A percentile compares a stretch with the other conserved stretches of the same genome.
phyloP scores from a whole-genome alignment of 2,329 filamentous ascomycete species.

The Nemania sp. region DNA sequence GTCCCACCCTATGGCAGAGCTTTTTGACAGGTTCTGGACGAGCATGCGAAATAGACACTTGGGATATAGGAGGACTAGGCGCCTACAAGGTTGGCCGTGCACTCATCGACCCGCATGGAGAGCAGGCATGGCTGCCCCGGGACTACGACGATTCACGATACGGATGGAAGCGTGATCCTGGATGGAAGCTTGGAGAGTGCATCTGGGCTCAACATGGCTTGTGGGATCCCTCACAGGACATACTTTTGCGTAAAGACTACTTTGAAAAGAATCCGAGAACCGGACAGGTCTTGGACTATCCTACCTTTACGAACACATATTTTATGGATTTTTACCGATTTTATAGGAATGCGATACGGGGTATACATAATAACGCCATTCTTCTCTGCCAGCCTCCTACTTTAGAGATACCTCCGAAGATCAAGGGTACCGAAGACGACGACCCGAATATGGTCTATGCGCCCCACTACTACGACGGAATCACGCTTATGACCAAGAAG shows the following conservation, averaged over 20 bases:
- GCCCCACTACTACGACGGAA: slow-evolving; percentile 94
- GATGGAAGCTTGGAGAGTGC: slow-evolving; percentile 92
- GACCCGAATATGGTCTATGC: slow-evolving; percentile 90
- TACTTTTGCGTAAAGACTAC: slow-evolving; percentile 80
- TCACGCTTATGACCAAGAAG: slow-evolving; percentile 96
- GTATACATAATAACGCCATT: slow-evolving; percentile 77
- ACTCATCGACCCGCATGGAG: slow-evolving; percentile 85
- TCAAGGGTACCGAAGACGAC: slow-evolving; percentile 87
- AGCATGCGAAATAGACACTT: slow-evolving; percentile 86
- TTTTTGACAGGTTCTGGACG: slow-evolving; percentile 89
- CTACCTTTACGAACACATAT: slow-evolving; percentile 86
- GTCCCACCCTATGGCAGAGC: slow-evolving; percentile 91
- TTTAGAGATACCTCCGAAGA: slow-evolving; percentile 83
- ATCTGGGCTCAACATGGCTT: slow-evolving; percentile 96
- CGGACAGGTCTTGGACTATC: slow-evolving; percentile 75
- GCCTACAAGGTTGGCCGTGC: slow-evolving; percentile 85
- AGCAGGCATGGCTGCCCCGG: slow-evolving; percentile 79
- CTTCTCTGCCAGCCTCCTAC: slow-evolving; percentile 91
- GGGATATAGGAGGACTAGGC: slow-evolving; percentile 91
- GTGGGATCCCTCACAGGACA: slow-evolving; percentile 83
- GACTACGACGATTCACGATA: slow-evolving; percentile 86
- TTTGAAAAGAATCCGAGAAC: slow-evolving; percentile 79
- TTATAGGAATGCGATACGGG: slow-evolving; percentile 74
- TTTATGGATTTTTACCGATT: slow-evolving; percentile 84
- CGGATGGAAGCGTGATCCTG: slow-evolving; percentile 83